Conservation (phyloP, 331 rosid genomes). For the Ulmus americana region DNA sequence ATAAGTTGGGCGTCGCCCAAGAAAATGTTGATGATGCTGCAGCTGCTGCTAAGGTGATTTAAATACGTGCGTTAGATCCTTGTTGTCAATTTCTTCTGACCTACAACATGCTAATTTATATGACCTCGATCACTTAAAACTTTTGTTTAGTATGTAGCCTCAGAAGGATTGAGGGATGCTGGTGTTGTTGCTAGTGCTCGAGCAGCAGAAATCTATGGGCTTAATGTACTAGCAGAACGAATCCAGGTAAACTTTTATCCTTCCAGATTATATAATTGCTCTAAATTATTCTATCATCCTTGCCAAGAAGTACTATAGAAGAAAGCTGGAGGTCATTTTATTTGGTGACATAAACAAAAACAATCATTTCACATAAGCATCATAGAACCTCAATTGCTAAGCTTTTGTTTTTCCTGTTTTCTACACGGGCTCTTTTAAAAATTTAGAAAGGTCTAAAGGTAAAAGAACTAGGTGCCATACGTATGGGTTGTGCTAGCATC, state of each 20-base stretch:
- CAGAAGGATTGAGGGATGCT: conserved; percentile 42
- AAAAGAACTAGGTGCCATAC: too few relatives aligned
- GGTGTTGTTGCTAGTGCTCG: conserved; percentile 60
- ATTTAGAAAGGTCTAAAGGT: too few relatives aligned
- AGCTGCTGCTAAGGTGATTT: conserved; percentile 59
- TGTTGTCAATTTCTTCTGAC: conserved; percentile 5
- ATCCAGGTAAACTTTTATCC: conserved; percentile 44
- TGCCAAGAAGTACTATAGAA: neutral
- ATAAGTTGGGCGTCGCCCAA: conserved; percentile 45
- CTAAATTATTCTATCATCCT: conserved; percentile 7
- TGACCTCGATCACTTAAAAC: conserved; percentile 2
- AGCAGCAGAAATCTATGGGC: conserved; percentile 60
- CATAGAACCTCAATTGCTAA: too few relatives aligned
- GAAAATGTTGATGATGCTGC: conserved; percentile 58
- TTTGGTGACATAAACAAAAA: too few relatives aligned
- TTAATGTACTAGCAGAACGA: conserved; percentile 50
- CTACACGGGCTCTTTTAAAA: too few relatives aligned
- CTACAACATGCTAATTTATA: conserved; percentile 4
- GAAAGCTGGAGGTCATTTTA: neutral
- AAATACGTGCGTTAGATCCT: conserved; percentile 1
- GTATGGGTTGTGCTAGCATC: too few relatives aligned
- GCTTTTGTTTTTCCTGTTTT: too few relatives aligned
- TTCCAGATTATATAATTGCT: conserved; percentile 8
- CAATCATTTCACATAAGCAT: too few relatives aligned
- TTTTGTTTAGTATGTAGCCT: conserved; percentile 43